A percentile compares a stretch with the other conserved stretches of the same genome.
These are phyloP conservation scores for Botrytis squamosa DNA, from an alignment of 2,329 filamentous ascomycete genomes.

Conservation along the genomic window DNA sequence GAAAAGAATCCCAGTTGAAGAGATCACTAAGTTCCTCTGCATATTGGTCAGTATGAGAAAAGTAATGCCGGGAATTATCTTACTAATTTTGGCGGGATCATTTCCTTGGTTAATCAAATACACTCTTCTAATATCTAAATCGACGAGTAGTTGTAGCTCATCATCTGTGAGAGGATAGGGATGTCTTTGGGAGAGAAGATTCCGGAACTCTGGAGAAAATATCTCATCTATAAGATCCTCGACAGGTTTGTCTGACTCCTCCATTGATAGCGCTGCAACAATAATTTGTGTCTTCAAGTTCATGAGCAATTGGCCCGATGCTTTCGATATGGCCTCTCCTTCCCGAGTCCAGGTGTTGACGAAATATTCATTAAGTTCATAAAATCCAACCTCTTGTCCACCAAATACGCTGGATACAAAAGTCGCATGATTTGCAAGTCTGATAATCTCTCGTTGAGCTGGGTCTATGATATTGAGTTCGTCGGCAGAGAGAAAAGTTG, in stretches of 20 bases:
- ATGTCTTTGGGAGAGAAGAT: conserved; percentile 53
- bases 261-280: conserved; percentile 58
- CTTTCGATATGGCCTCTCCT: conserved; percentile 56
- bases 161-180: conserved; percentile 55
- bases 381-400: conserved; percentile 63
- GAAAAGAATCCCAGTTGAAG: conserved; percentile 63
- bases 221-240: conserved; percentile 58
- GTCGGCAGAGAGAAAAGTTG: conserved; percentile 51
- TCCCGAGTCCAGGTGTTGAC: conserved; percentile 62
- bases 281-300: conserved; percentile 68
- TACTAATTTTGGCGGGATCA: conserved; percentile 43
- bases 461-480: conserved; percentile 51
- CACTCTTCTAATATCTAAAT: conserved; percentile 53
- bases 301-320: conserved; percentile 59
- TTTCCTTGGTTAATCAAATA: conserved; percentile 56
- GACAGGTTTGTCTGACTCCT: conserved; percentile 48
- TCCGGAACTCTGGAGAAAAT: conserved; percentile 57
- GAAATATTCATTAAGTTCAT: conserved; percentile 61
- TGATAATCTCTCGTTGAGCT: conserved; percentile 57
- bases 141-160: conserved; percentile 59
- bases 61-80: conserved; percentile 34
- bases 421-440: conserved; percentile 63
- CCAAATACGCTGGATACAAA: conserved; percentile 63
- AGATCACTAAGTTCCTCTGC: conserved; percentile 18
- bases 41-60: not conserved